Conservation (phyloP, 75 land plant genomes). For the Cupressus sempervirens region DNA sequence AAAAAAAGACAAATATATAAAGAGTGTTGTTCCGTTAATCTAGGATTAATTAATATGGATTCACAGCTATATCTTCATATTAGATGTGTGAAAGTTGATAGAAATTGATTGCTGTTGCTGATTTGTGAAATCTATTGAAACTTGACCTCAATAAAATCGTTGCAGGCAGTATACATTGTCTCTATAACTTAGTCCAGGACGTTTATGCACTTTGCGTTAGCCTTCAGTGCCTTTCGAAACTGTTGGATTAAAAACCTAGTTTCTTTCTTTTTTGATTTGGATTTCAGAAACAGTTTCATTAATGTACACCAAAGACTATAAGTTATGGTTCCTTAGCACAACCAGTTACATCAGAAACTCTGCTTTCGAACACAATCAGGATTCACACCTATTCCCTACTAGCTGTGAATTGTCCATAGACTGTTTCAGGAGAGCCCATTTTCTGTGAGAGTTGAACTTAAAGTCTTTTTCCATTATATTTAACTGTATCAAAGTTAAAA, state of each 20-base stretch:
- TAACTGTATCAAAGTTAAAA: not conserved
- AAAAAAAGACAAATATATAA: not conserved
- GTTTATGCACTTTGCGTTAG: not conserved
- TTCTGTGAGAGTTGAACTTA: not conserved
- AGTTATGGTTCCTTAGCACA: not conserved
- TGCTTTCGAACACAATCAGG: not conserved
- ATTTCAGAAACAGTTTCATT: not conserved
- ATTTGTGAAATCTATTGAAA: not conserved
- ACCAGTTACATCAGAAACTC: not conserved
- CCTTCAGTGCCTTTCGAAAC: not conserved
- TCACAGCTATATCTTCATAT: not conserved
- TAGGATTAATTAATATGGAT: not conserved
- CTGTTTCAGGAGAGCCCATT: not conserved
- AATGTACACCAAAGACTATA: not conserved
- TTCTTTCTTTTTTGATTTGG: not conserved
- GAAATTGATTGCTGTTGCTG: not conserved
- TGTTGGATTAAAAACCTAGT: not conserved
- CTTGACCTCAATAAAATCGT: not conserved
- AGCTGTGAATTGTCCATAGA: not conserved
- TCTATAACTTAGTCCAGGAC: not conserved
- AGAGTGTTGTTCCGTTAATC: not conserved
- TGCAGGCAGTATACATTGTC: not conserved
- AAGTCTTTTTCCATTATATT: not conserved
- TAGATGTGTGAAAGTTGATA: not conserved
- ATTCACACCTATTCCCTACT: not conserved